phyloP scores from a whole-genome alignment of 177 flowering plant genomes.

The Tripterygium wilfordii region DNA sequence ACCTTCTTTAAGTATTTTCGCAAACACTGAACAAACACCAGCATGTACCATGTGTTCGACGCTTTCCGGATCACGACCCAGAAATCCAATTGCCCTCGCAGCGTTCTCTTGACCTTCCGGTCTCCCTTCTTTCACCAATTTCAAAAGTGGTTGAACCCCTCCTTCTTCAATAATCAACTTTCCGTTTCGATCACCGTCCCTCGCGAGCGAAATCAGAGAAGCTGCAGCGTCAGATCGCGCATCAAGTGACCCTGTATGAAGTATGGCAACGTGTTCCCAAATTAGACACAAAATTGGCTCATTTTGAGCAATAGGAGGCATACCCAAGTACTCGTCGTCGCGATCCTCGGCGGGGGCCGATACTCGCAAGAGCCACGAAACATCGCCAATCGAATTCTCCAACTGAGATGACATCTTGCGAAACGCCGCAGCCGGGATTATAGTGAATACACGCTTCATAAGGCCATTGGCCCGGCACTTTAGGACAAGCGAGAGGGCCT shows the following conservation, averaged over 20 bases:
- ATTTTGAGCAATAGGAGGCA: constrained; percentile 58
- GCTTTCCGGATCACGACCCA: constrained; percentile 46
- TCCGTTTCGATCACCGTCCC: constrained; percentile 45
- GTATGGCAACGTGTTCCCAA: constrained; percentile 53
- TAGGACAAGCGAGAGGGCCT: constrained; percentile 33
- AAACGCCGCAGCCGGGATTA: constrained; percentile 45
- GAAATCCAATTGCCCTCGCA: constrained; percentile 38
- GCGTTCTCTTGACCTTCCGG: constrained; percentile 54
- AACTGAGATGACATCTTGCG: constrained; percentile 39
- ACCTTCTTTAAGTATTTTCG: constrained; percentile 50
- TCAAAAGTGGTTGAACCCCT: constrained; percentile 42
- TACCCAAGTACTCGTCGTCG: constrained; percentile 37
- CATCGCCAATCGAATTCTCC: constrained; percentile 50
- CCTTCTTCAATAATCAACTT: constrained; percentile 54
- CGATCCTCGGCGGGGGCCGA: constrained; percentile 34
- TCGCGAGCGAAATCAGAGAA: constrained; percentile 41
- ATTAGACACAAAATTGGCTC: constrained; percentile 52
- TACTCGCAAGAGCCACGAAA: constrained; percentile 54
- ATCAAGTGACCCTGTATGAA: constrained; percentile 32
- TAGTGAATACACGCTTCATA: constrained; percentile 42
- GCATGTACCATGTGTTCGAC: constrained; percentile 42
- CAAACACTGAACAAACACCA: constrained; percentile 41
- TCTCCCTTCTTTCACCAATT: constrained; percentile 41
- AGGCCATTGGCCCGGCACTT: constrained; percentile 41
- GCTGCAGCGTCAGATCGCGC: constrained; percentile 51